Evolutionary conservation across 768 basidiomycete genomes (phyloP).

Genomic region (Calocybe gangraenosa): DNA sequence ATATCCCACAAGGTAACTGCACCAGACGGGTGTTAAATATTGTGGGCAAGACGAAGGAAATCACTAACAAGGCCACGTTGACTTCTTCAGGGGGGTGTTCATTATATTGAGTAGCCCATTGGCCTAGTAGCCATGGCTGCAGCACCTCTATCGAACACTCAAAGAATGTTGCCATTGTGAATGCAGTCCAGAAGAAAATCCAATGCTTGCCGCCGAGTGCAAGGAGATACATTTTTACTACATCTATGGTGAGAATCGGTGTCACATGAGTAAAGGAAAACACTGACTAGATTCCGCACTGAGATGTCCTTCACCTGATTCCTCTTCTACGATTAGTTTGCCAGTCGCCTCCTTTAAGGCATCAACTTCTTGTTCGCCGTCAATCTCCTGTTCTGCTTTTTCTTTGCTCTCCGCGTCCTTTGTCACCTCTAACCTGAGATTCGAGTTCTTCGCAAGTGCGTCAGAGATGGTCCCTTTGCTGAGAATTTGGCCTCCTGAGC

Average conservation of each 20-base stretch:
- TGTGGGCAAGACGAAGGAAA: not conserved
- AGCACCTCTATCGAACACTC: constrained; percentile 20
- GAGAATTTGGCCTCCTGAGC: constrained; percentile 45
- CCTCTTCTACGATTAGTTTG: constrained; percentile 60
- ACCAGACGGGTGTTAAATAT: not conserved
- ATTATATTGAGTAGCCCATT: constrained; percentile 39
- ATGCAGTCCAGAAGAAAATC: constrained; percentile 28
- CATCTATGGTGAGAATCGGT: not conserved
- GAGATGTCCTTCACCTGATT: constrained; percentile 55
- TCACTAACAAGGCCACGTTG: constrained; percentile 29
- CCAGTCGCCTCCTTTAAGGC: constrained; percentile 32
- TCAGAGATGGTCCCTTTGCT: constrained; percentile 47
- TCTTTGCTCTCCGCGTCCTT: constrained; percentile 24
- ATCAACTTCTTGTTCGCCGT: constrained; percentile 13
- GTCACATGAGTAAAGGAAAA: not conserved
- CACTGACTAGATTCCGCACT: constrained; percentile 39
- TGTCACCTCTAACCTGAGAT: constrained; percentile 22
- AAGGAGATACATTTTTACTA: constrained; percentile 32
- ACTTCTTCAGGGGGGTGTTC: constrained; percentile 26
- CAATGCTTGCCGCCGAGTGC: constrained; percentile 31
- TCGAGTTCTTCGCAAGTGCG: constrained; percentile 35
- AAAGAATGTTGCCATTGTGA: constrained; percentile 19
- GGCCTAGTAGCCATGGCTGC: constrained; percentile 40
- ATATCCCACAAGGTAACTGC: constrained; percentile 47
- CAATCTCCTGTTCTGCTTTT: constrained; percentile 20